phyloP scores from a whole-genome alignment of 345 rosid genomes.

The Eucalyptus curtisii region DNA sequence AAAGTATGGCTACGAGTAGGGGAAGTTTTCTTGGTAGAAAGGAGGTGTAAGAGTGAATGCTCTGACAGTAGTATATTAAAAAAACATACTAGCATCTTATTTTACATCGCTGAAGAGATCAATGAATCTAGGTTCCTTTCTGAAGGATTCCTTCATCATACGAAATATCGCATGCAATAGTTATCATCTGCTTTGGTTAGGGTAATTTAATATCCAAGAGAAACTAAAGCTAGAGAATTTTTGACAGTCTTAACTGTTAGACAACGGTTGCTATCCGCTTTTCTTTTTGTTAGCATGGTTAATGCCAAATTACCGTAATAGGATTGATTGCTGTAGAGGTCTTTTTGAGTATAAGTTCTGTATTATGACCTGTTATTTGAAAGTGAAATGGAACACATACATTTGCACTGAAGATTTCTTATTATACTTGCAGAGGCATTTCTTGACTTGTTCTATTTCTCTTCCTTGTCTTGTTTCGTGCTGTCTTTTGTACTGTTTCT shows the following conservation, averaged over 20 bases:
- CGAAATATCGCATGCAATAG: neutral
- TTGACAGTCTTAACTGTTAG: neutral
- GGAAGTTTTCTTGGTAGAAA: neutral
- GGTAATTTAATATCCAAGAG: neutral
- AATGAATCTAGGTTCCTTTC: neutral
- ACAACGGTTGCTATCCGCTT: neutral
- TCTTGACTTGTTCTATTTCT: neutral
- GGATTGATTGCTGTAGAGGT: neutral
- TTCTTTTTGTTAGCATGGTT: neutral
- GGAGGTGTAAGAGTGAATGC: neutral
- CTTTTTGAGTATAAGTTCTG: neutral
- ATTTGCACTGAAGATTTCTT: neutral
- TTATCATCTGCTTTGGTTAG: neutral
- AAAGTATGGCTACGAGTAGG: neutral
- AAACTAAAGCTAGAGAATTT: neutral
- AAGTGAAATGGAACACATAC: neutral
- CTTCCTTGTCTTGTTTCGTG: neutral
- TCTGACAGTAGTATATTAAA: neutral
- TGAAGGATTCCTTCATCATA: neutral
- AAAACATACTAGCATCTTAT: neutral
- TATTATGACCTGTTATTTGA: neutral
- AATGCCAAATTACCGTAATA: neutral
- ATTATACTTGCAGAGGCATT: neutral
- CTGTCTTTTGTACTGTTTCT: neutral
- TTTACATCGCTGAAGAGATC: neutral